Evolutionary conservation across 176 grass and related monocot genomes (phyloP).

Genomic region (Cymbopogon citratus): DNA sequence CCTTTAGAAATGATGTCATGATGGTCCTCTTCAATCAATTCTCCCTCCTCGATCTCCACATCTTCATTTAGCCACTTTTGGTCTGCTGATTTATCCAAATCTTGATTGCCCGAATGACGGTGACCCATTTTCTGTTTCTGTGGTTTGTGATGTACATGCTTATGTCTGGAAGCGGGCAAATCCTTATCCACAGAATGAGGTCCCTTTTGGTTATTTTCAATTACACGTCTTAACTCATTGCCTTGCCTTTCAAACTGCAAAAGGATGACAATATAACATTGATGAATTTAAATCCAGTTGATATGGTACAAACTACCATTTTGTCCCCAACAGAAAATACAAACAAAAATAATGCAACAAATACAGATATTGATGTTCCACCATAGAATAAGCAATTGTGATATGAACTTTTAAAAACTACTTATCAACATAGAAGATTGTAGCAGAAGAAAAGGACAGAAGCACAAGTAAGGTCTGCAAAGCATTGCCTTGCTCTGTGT

Average conservation of each 20-base stretch:
- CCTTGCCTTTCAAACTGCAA: conserved; percentile 52
- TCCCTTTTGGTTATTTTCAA: conserved; percentile 19
- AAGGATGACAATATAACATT: conserved; percentile 34
- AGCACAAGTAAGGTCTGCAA: background rate
- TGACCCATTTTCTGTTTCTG: conserved; percentile 2
- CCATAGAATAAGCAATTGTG: background rate
- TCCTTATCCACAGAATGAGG: conserved; percentile 15
- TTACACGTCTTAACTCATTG: conserved; percentile 26
- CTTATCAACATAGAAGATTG: background rate
- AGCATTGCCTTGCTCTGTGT: background rate
- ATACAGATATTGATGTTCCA: conserved; percentile 20
- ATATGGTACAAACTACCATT: conserved; percentile 4
- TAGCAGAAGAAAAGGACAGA: background rate
- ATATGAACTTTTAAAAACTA: background rate
- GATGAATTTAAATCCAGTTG: conserved; percentile 33
- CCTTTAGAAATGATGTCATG: conserved; percentile 9
- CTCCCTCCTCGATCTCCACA: conserved; percentile 61
- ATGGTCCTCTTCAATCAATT: conserved; percentile 44
- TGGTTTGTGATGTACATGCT: background rate
- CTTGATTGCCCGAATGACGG: conserved; percentile 10
- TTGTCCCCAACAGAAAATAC: conserved; percentile 6
- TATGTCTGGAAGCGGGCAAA: conserved; percentile 15
- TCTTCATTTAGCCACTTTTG: conserved; percentile 23
- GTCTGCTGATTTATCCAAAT: conserved; percentile 3
- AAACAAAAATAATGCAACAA: conserved; percentile 20